A percentile compares a stretch with the other conserved stretches of the same genome.
phyloP scores from a whole-genome alignment of 371 early-diverging fungal species.

The Circinella umbellata region DNA sequence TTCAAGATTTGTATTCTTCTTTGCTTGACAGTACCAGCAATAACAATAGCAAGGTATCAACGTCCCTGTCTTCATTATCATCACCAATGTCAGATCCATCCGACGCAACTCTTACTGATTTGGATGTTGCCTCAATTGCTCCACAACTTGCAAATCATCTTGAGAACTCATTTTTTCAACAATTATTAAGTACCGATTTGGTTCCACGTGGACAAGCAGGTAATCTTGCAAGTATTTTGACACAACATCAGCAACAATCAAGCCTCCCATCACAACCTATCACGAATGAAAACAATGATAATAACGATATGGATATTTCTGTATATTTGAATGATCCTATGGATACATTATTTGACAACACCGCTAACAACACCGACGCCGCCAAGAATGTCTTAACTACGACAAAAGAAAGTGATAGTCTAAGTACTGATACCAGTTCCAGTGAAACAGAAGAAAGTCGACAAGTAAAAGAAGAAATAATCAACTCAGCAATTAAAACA shows the following conservation, averaged over 20 bases:
- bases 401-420: neutral
- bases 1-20: conserved; percentile 74
- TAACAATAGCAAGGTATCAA: neutral
- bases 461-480: neutral
- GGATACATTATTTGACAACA: conserved; percentile 2
- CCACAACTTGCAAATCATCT: conserved; percentile 42
- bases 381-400: neutral
- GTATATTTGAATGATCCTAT: conserved; percentile 8
- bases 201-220: conserved; percentile 9
- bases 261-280: neutral
- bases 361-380: neutral
- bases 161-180: conserved; percentile 38
- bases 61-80: neutral
- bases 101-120: neutral
- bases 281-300: neutral
- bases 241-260: neutral
- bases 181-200: conserved; percentile 30
- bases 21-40: conserved; percentile 35
- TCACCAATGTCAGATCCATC: neutral
- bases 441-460: neutral
- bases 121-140: conserved; percentile 27
- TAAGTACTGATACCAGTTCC: neutral
- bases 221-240: neutral
- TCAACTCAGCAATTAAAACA: neutral
- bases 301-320: conserved; percentile 10